A percentile compares a stretch with the other conserved stretches of the same genome.
Conservation (phyloP, 768 basidiomycete species). For the Leucocoprinus sp. region DNA sequence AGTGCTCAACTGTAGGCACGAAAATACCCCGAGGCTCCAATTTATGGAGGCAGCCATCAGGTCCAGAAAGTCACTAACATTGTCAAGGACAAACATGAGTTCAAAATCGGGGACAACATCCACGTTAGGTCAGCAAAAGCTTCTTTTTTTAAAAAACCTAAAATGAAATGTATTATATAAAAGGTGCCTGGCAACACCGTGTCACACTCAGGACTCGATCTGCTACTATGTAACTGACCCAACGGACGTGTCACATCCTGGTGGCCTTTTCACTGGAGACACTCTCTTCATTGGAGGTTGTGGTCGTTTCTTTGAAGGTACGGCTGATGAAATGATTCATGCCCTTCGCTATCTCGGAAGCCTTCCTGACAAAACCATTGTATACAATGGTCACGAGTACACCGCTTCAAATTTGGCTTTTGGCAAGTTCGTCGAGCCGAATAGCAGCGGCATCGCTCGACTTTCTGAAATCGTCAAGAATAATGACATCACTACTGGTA, state of each 20-base stretch:
- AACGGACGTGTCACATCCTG: constrained; percentile 40
- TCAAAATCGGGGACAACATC: constrained; percentile 61
- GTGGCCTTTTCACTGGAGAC: constrained; percentile 90
- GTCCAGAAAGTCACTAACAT: constrained; percentile 59
- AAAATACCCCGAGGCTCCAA: constrained; percentile 38
- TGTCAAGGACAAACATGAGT: constrained; percentile 76
- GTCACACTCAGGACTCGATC: constrained; percentile 95
- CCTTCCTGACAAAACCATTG: constrained; percentile 72
- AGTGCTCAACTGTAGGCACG: not conserved
- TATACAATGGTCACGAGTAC: constrained; percentile 92
- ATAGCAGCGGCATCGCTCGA: constrained; percentile 50
- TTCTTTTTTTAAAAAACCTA: no score
- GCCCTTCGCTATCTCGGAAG: constrained; percentile 64
- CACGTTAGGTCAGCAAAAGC: constrained; percentile 41
- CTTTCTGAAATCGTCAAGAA: constrained; percentile 49
- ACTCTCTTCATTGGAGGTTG: constrained; percentile 86
- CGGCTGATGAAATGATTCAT: constrained; percentile 68
- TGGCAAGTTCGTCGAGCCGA: constrained; percentile 50
- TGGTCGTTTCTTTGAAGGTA: constrained; percentile 93
- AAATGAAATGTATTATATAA: no score
- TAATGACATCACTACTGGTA: constrained; percentile 64
- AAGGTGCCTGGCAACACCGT: constrained; percentile 84
- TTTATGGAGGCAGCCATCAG: constrained; percentile 77
- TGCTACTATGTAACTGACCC: constrained; percentile 72
- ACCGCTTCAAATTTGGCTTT: constrained; percentile 70